Conservation (phyloP, 352 stramenopile species). For the Phytopythium sindhum region DNA sequence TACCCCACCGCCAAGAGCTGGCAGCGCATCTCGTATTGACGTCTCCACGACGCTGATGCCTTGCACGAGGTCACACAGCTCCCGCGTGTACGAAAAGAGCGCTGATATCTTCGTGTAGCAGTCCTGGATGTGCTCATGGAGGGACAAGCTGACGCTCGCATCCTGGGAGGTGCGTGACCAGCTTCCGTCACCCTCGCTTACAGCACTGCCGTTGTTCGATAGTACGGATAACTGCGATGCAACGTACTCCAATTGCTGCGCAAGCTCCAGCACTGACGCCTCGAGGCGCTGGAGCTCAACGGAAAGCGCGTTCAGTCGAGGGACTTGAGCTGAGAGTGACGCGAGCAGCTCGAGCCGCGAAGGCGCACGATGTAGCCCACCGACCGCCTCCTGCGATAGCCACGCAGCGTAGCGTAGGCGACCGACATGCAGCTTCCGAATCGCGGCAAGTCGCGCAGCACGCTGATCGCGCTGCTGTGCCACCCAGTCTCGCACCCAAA, state of each 20-base stretch:
- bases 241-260: constrained; percentile 52
- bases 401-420: constrained; percentile 42
- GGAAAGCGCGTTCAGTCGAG: constrained; percentile 31
- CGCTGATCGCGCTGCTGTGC: constrained; percentile 2
- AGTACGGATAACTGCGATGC: constrained; percentile 19
- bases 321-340: constrained; percentile 36
- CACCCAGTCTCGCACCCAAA: constrained; percentile 6
- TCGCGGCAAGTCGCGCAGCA: constrained; percentile 8
- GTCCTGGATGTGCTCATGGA: constrained; percentile 31
- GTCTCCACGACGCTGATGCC: constrained; percentile 48
- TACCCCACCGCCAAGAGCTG: constrained; percentile 5
- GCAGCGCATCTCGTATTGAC: constrained; percentile 22
- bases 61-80: constrained; percentile 46
- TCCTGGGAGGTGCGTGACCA: not conserved
- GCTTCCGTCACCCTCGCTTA: not conserved
- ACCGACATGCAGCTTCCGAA: constrained; percentile 20
- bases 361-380: constrained; percentile 6
- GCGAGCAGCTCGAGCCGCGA: constrained; percentile 35
- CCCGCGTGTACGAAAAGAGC: constrained; percentile 37
- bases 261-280: constrained; percentile 36
- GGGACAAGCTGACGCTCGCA: constrained; percentile 8
- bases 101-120: constrained; percentile 30
- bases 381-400: constrained; percentile 12
- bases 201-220: not conserved
- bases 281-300: constrained; percentile 29